Conservation (phyloP, 2,329 filamentous ascomycete genomes). For the Ophiostoma montium region DNA sequence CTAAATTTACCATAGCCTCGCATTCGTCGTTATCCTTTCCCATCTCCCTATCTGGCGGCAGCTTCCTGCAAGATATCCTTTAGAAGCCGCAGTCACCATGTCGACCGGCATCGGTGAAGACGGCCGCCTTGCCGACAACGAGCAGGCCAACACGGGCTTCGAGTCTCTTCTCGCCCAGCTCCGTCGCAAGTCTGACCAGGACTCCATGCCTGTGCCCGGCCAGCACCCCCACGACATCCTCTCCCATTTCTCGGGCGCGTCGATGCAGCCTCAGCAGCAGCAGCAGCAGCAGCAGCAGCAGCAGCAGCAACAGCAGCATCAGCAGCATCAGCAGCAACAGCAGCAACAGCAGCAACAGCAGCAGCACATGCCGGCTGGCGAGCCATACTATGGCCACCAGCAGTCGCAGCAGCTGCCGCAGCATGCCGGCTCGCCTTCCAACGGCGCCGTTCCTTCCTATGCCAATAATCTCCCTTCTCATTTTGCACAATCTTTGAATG, state of each 20-base stretch:
- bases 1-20: neutral
- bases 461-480: constrained; percentile 4
- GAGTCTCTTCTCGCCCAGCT: constrained; percentile 29
- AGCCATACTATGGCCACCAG: no score
- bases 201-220: constrained; percentile 13
- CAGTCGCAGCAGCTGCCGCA: constrained; percentile 4
- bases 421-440: constrained; percentile 16
- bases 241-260: constrained; percentile 15
- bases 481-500: constrained; percentile 15
- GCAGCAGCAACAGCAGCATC: constrained; percentile 1
- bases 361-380: no score
- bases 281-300: constrained; percentile 5
- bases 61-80: neutral
- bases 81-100: constrained; percentile 4
- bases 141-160: constrained; percentile 20
- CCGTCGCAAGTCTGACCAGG: constrained; percentile 20
- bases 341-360: constrained; percentile 8
- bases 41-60: neutral
- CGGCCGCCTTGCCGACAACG: constrained; percentile 11
- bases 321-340: constrained; percentile 5
- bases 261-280: neutral
- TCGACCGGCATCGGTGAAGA: constrained; percentile 9
- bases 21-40: neutral
- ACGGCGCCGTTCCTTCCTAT: constrained; percentile 12
- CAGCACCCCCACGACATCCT: constrained; percentile 18